Conservation (phyloP, 192 early-diverging fungal genomes). For the Podila verticillata region DNA sequence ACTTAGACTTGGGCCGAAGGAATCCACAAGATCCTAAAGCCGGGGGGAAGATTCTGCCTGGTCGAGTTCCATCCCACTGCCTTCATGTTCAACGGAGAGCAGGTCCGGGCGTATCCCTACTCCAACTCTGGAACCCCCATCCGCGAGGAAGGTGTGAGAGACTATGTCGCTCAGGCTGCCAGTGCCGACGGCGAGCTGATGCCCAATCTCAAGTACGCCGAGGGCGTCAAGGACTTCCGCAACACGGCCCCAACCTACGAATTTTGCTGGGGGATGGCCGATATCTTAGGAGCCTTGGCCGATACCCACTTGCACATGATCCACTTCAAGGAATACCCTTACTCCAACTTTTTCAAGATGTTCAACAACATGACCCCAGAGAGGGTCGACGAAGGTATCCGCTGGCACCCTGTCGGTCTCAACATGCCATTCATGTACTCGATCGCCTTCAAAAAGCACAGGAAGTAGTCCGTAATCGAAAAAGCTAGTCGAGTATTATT, state of each 20-base stretch:
- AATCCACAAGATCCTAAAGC: conserved; percentile 25
- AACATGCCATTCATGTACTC: conserved; percentile 51
- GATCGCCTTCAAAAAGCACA: conserved; percentile 13
- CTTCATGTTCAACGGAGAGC: conserved; percentile 24
- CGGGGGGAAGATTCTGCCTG: conserved; percentile 25
- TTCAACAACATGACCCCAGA: conserved; percentile 30
- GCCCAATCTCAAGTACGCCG: conserved; percentile 28
- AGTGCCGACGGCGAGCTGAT: conserved; percentile 11
- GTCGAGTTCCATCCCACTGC: conserved; percentile 34
- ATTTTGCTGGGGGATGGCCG: conserved; percentile 39
- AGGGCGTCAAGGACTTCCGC: conserved; percentile 28
- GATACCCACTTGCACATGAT: conserved; percentile 10
- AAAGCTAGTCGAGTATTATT: not conserved
- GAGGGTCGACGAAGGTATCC: conserved; percentile 24
- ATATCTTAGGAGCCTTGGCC: conserved; percentile 20
- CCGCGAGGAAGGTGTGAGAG: conserved; percentile 16
- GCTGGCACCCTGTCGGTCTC: conserved; percentile 19
- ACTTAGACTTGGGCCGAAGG: conserved; percentile 26
- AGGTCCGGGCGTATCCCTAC: conserved; percentile 28
- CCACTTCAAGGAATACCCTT: conserved; percentile 45
- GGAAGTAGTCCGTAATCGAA: too few species aligned
- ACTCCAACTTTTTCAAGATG: conserved; percentile 45
- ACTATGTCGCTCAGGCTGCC: conserved; percentile 29
- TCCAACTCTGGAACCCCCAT: conserved; percentile 6
- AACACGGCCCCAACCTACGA: conserved; percentile 17